Base-by-base conservation (phyloP, 208 protist genomes). In the Willaertia magna region DNA sequence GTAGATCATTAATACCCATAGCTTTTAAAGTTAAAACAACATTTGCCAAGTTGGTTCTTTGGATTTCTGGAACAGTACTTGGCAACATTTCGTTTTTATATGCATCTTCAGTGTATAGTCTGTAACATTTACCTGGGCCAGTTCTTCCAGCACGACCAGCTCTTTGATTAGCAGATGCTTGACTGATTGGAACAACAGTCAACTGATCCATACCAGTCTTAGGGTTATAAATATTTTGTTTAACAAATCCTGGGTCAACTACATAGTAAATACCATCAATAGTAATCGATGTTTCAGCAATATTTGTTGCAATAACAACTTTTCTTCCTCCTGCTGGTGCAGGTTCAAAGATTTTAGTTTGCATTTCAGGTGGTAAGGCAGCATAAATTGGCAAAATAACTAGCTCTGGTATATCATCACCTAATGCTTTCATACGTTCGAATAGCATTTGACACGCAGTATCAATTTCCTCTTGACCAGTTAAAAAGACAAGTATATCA, bases 231-330 rank as follows among this genome's bases (percentile, higher is more conserved):
- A 90, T 94, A 88, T 98, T 96, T 91, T 98, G 97, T 93, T 99
- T 99, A 87, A 93, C 96, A 48, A 99, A 95, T 9, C 97, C 98
- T 59, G 96, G 97, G 88, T 99, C 98, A 43, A 99, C 94, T 52
- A 99, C 98, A 90, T 98, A 99, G 43, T 96, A 95, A 47, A 99
- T 96, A 79, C 98, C 98, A 90, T 99, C 97, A 86, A 99, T 99
- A 0, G 98, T 99, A 83, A 99, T 94, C 48, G 97, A 99, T 3
- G 98, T 99, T 86, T 99, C 98, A 48, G 98, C 98, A 90, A 99
- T 99, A 90, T 99, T 99, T 40, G 98, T 99, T 0, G 97, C 97
- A 47, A 99, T 93, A 44, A 99, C 95, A 30, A 98, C 91, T 89
- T 99, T 99, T 67, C 97, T 91, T 2, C 87, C 91, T 76, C 93